These are phyloP conservation scores for barley (Hordeum vulgare) DNA, from an alignment of 176 grass and related monocot species.

Conservation along the genomic window MorexV3_pseudomolecules_assembly NC_058519.1:650745-651244, in stretches of 20 bases:
- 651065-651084: slow-evolving; percentile 64
- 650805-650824: slow-evolving; percentile 37
- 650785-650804: slow-evolving; percentile 47
- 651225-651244: background rate
- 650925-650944: slow-evolving; percentile 47
- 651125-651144: slow-evolving; percentile 52
- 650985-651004: slow-evolving; percentile 57
- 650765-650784: slow-evolving; percentile 54
- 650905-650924: slow-evolving; percentile 32
- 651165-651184: slow-evolving; percentile 57
- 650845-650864: slow-evolving; percentile 27
- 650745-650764: slow-evolving; percentile 38
- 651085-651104: slow-evolving; percentile 71
- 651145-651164: slow-evolving; percentile 56
- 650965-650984: slow-evolving; percentile 62
- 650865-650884: slow-evolving; percentile 34
- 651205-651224: background rate
- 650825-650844: slow-evolving; percentile 14
- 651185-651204: background rate
- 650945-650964: slow-evolving; percentile 47
- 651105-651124: slow-evolving; percentile 59
- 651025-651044: slow-evolving; percentile 25
- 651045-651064: slow-evolving; percentile 59
- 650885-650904: no score
- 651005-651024: slow-evolving; percentile 40